Evolutionary conservation across 1,284 basidiomycete species (phyloP), one percentile per base, ranked within the genome.

Genomic region (Ceraceosorus guamensis): DNA sequence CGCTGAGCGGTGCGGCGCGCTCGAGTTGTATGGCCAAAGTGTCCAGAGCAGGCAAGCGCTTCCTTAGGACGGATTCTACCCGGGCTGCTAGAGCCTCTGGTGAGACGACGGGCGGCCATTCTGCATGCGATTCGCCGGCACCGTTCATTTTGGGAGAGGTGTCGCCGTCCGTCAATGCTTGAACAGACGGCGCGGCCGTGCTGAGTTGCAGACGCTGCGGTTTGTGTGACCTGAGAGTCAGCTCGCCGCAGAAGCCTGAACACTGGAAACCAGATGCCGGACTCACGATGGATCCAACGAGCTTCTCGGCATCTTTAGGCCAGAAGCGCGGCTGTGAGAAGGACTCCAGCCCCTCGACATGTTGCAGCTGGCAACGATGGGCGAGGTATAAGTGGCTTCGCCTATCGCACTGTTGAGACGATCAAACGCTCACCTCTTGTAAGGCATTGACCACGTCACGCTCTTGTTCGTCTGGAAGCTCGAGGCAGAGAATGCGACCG

Each of bases 291-390:
- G 46, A 82, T 16, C 93, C 93, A 66, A 96, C 85, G 35, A 95
- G 75, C 47, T 84, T 85, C 8, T 83, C 82, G 2, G 88, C 83
- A 75, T 96, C 93, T 77, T 95, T 91, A 0, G 92, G 91, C 95
- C 95, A 98, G 78, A 99, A 95, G 14, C 90, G 83, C 0, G 92
- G 85, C 1, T 82, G 81, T 2, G 84, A 85, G 77, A 87, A 95
- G 1, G 87, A 87, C 0, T 82, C 83, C 0, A 98, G 80, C 1
- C 91, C 93, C 60, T 89, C 84, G 16, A 73, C 57, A 11, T 30
- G 52, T 4, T 46, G 18, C 6, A 66, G 50, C 54, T 62, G 48
- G 4, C 10, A 31, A 11, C 2, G 45, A 48, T 30, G 3, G 18
- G 16, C 30, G 11, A 70, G 76, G 10, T 50, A 34, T 24, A 47